Evolutionary conservation across 1,139 yeast species (phyloP), one percentile per base, ranked within the genome.

Genomic region (Tardiomyces digboiensis): DNA sequence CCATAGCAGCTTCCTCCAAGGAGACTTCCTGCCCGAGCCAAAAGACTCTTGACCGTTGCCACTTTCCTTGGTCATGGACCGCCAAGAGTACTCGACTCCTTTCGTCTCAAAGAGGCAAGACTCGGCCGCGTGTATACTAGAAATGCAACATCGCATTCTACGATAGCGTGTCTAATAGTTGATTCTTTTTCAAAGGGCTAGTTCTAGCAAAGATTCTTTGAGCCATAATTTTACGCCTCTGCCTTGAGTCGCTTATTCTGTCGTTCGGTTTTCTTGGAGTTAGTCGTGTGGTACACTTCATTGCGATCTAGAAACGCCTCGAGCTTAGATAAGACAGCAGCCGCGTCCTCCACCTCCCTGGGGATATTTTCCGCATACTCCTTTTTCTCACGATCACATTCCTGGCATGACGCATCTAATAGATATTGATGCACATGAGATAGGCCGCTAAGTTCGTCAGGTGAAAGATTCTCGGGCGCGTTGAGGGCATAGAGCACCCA

Each of bases 1-100:
- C 81, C 95, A 91, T n/a, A 91, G 72, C 39, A 88, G 74, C 57
- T 93, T 85, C 54, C 82, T 74, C 97, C 97, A 89, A 14, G 72
- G 67, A 44, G 33, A 16, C 4, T 26, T 26, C 10, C 33, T n/a
- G n/a, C n/a, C n/a, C n/a, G n/a, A n/a, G n/a, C n/a, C n/a, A n/a
- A n/a, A n/a, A n/a, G n/a, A n/a, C n/a, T n/a, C n/a, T n/a, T n/a
- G n/a, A n/a, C n/a, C n/a, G n/a, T n/a, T n/a, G n/a, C n/a, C n/a
- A n/a, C n/a, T n/a, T n/a, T n/a, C n/a, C n/a, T n/a, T n/a, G n/a
- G n/a, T n/a, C n/a, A n/a, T n/a, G n/a, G n/a, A n/a, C n/a, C n/a
- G n/a, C n/a, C n/a, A n/a, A n/a, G n/a, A n/a, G n/a, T n/a, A n/a
- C n/a, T n/a, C n/a, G n/a, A n/a, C n/a, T n/a, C n/a, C n/a, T n/a